Evolutionary conservation across 305 asterid species (phyloP), one percentile per base, ranked within the genome.

Genomic region (Solanum hybrid): DNA sequence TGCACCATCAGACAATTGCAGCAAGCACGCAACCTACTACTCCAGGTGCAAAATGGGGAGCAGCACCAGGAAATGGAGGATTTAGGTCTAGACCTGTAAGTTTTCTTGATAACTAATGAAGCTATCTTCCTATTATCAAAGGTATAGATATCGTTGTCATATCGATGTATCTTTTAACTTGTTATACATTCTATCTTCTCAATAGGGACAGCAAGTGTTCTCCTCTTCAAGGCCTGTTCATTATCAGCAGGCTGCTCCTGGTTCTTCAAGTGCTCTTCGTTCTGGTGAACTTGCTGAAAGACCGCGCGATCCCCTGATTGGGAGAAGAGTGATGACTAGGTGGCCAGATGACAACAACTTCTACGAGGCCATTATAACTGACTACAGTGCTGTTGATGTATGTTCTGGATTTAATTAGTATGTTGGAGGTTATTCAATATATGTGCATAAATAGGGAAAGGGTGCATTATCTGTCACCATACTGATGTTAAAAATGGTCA

Each of bases 271-370:
- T 88, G 93, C 91, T 31, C 90, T 93, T 60, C 87, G 91, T 88
- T 91, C 92, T 22, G 86, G 92, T 89, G 96, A 93, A 82, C 92
- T 90, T 89, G 90, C 95, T 56, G 97, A 93, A 90, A 91, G 94
- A 93, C 89, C 90, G 77, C 92, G 88, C 17, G 96, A 94, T 88
- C 90, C 98, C 22, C 89, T 95, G 81, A 87, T 96, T 81, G 98
- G 99, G 89, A 94, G 98, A 92, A 96, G 95, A 91, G 99, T 97
- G 94, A 95, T 95, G 99, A 95, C 94, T 82, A 94, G 98, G 92
- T 96, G 98, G 98, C 99, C 98, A 60, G 97, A 91, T 11, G 99
- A 97, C 94, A 95, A 93, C 90, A 96, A 95, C 92, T 97, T 97
- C 90, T 97, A 96, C 79, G 98, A 96, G 95, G 99, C 99, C 89